These are phyloP conservation scores for Botrytis byssoidea DNA, from an alignment of 2,329 filamentous ascomycete species.

Conservation along the genomic window DNA sequence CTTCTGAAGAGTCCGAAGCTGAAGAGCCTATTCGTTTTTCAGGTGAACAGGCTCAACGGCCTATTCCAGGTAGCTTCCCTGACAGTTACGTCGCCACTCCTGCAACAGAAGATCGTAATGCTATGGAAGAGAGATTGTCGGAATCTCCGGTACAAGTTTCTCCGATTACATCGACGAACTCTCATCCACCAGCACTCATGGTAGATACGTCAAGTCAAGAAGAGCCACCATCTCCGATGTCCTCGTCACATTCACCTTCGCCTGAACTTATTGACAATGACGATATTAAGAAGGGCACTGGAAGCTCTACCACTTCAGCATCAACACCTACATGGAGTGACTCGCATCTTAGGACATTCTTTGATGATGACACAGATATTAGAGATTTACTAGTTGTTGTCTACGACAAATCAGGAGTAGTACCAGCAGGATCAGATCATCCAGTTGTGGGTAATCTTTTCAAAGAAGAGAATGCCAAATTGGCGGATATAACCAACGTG, in stretches of 20 bases:
- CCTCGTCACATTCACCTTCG: conserved; percentile 53
- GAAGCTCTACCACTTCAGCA: conserved; percentile 55
- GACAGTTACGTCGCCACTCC: conserved; percentile 37
- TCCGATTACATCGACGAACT: conserved; percentile 49
- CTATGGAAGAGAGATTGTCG: conserved; percentile 50
- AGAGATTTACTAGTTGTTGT: conserved; percentile 88
- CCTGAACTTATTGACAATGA: conserved; percentile 56
- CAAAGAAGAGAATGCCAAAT: conserved; percentile 78
- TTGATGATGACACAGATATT: conserved; percentile 86
- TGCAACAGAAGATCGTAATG: conserved; percentile 39
- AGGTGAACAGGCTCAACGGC: conserved; percentile 32
- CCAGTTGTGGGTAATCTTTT: conserved; percentile 79
- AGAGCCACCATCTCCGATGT: conserved; percentile 59
- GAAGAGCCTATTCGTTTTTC: conserved; percentile 34
- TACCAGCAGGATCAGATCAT: conserved; percentile 78
- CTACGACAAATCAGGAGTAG: conserved; percentile 84
- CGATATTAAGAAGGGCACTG: conserved; percentile 42
- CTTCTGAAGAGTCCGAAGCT: conserved; percentile 43
- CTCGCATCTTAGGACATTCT: conserved; percentile 78
- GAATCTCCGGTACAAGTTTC: conserved; percentile 70
- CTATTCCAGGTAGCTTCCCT: conserved; percentile 39
- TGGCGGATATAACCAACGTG: conserved; percentile 81
- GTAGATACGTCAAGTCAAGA: conserved; percentile 71
- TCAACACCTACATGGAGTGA: conserved; percentile 76
- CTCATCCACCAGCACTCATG: conserved; percentile 64